A percentile compares a stretch with the other conserved stretches of the same genome.
Evolutionary conservation across 768 basidiomycete species (phyloP).

Genomic region (Clavaria fumosa): DNA sequence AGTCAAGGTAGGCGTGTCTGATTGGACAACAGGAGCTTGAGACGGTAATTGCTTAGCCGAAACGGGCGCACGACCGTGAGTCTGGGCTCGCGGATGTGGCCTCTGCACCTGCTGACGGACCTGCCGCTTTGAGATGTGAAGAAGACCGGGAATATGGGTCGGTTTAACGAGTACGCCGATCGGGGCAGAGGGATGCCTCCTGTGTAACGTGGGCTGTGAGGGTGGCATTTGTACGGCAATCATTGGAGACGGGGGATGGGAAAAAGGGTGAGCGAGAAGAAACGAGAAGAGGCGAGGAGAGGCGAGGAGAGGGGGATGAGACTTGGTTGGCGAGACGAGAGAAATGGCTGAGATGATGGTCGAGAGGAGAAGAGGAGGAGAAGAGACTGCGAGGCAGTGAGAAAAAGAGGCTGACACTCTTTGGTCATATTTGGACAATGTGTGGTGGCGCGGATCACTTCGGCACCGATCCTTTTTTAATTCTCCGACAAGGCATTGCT

Average conservation of each 20-base stretch:
- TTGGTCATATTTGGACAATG: no score
- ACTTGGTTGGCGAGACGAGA: no score
- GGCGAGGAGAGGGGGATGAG: no score
- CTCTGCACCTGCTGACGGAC: slow-evolving; percentile 25
- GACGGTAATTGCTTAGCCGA: slow-evolving; percentile 7
- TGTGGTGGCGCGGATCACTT: no score
- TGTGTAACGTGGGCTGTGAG: slow-evolving; percentile 19
- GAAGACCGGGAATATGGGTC: slow-evolving; percentile 57
- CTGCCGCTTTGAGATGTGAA: slow-evolving; percentile 50
- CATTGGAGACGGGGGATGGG: slow-evolving; percentile 17
- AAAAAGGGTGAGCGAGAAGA: neutral
- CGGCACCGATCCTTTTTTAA: no score
- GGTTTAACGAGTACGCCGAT: slow-evolving; percentile 54
- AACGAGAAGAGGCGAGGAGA: neutral
- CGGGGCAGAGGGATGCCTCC: slow-evolving; percentile 56
- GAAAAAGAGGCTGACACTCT: no score
- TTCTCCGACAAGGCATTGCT: no score
- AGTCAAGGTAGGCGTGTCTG: slow-evolving; percentile 11
- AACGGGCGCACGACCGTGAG: slow-evolving; percentile 13
- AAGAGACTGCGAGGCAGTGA: no score
- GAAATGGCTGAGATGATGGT: no score
- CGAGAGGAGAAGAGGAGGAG: no score
- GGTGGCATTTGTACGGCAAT: slow-evolving; percentile 35
- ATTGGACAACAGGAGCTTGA: slow-evolving; percentile 14
- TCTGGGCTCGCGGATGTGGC: slow-evolving; percentile 12